These are phyloP conservation scores for Rubia peregrina DNA, from an alignment of 305 asterid genomes.

Conservation along the genomic window DNA sequence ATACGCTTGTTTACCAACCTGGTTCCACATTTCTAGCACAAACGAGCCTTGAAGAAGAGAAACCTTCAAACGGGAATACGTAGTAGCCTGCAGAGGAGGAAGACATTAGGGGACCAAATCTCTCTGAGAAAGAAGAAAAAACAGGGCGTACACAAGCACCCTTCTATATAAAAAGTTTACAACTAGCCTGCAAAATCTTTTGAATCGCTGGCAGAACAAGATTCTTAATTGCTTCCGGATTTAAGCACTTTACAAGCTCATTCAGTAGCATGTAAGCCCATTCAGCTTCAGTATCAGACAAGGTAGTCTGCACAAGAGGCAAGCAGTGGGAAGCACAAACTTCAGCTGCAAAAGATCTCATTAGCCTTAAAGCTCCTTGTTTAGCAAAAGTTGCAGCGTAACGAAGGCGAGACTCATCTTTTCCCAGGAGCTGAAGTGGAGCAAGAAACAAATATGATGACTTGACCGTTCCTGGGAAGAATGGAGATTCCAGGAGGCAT, in stretches of 20 bases:
- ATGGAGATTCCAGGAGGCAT: constrained; percentile 91
- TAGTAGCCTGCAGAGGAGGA: constrained; percentile 56
- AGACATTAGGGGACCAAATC: constrained; percentile 8
- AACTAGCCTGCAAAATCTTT: constrained; percentile 82
- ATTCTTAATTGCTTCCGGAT: constrained; percentile 53
- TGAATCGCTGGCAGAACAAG: constrained; percentile 72
- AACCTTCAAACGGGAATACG: constrained; percentile 79
- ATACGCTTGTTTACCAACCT: constrained; percentile 76
- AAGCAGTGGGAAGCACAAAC: constrained; percentile 95
- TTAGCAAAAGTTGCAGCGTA: constrained; percentile 80
- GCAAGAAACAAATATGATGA: constrained; percentile 82
- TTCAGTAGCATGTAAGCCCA: constrained; percentile 73
- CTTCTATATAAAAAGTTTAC: constrained; percentile 21
- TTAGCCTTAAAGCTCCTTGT: constrained; percentile 67
- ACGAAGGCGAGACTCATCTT: constrained; percentile 69
- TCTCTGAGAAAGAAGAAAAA: constrained; percentile 18
- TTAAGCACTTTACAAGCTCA: constrained; percentile 69
- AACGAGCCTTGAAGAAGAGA: constrained; percentile 99
- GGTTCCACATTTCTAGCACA: constrained; percentile 83
- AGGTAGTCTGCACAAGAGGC: constrained; percentile 55
- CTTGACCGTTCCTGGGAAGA: constrained; percentile 63
- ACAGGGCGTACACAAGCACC: constrained; percentile 12
- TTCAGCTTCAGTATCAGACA: constrained; percentile 77
- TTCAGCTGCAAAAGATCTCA: constrained; percentile 85
- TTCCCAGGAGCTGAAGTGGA: constrained; percentile 82